phyloP scores from a whole-genome alignment of 345 rosid genomes.

The Pugionium cornutum region DNA sequence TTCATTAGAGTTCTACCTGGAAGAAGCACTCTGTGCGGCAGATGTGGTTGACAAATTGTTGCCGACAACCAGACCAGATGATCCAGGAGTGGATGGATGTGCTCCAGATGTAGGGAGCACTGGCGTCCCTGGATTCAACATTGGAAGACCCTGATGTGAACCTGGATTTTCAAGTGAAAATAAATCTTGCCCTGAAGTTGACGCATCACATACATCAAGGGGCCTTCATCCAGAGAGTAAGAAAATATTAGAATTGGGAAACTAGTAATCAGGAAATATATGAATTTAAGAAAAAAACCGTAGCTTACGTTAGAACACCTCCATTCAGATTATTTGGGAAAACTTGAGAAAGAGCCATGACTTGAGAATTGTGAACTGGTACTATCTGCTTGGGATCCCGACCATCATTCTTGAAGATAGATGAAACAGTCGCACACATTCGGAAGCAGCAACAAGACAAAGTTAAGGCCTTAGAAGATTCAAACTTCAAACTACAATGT shows the following conservation, averaged over 20 bases:
- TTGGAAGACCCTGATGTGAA: conserved; percentile 33
- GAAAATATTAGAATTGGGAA: conserved; percentile 24
- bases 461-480: conserved; percentile 8
- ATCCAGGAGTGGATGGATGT: conserved; percentile 53
- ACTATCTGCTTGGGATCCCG: conserved; percentile 68
- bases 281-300: conserved; percentile 20
- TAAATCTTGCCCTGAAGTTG: conserved; percentile 58
- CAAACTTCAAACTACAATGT: conserved; percentile 23
- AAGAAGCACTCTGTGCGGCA: conserved; percentile 52
- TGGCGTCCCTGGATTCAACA: conserved; percentile 64
- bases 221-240: conserved; percentile 69
- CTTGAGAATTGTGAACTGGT: conserved; percentile 71
- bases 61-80: conserved; percentile 57
- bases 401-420: conserved; percentile 56
- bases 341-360: conserved; percentile 68
- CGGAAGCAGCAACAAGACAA: conserved; percentile 26
- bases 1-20: conserved; percentile 24
- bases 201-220: conserved; percentile 75
- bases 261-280: conserved; percentile 5
- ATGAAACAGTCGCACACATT: conserved; percentile 28
- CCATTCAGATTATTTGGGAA: conserved; percentile 82
- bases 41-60: conserved; percentile 56
- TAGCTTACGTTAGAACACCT: conserved; percentile 66
- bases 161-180: conserved; percentile 58
- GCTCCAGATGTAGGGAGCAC: conserved; percentile 55